Evolutionary conservation across 2,329 filamentous ascomycete species (phyloP).

Genomic region (Fusarium duplospermum): DNA sequence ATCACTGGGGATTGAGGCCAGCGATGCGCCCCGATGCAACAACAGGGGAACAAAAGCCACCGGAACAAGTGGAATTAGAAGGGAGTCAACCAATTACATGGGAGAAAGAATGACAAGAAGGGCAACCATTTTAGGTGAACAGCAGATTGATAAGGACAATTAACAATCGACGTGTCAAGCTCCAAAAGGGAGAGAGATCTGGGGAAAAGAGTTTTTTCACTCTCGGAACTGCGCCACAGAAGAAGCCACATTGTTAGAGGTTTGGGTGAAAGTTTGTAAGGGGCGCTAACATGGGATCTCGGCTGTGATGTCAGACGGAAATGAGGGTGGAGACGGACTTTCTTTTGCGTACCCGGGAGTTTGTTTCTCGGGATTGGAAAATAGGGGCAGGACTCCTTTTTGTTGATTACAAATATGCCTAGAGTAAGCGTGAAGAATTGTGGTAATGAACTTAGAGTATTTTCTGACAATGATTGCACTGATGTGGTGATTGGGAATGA

Average conservation of each 20-base stretch:
- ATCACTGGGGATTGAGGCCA: not conserved
- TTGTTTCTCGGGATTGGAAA: not conserved
- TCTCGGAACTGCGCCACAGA: slow-evolving; percentile 10
- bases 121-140: slow-evolving; percentile 1
- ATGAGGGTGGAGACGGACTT: slow-evolving; percentile 5
- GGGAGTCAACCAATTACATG: slow-evolving; percentile 28
- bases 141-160: slow-evolving; percentile 1
- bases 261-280: not conserved
- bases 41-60: not conserved
- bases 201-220: slow-evolving; percentile 21
- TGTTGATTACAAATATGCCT: not conserved
- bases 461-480: not conserved
- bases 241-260: slow-evolving; percentile 8
- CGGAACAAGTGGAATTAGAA: not conserved
- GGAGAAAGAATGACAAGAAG: slow-evolving; percentile 30
- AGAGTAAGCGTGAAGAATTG: not conserved
- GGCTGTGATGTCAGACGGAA: not conserved
- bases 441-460: not conserved
- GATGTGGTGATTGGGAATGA: not conserved
- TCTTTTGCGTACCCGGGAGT: not conserved
- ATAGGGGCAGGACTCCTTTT: not conserved
- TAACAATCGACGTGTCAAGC: not conserved
- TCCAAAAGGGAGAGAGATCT: slow-evolving; percentile 2
- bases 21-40: not conserved
- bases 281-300: not conserved